These are phyloP conservation scores for Globisporangium sylvaticum DNA, from an alignment of 352 stramenopile genomes.

Conservation along the genomic window DNA sequence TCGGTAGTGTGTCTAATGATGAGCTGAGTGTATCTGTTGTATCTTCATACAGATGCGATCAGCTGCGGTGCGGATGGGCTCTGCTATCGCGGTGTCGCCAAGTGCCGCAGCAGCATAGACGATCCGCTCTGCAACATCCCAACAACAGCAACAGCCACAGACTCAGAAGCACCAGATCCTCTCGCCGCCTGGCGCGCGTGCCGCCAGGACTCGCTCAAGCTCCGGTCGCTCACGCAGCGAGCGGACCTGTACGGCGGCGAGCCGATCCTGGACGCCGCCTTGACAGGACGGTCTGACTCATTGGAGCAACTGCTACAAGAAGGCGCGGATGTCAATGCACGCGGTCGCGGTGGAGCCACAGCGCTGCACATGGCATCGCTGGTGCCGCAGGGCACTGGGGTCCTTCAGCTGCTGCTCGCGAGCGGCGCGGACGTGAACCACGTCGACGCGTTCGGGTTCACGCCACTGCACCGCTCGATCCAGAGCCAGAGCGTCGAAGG, in stretches of 20 bases:
- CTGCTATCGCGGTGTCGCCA: slow-evolving; percentile 20
- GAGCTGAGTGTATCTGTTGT: not conserved
- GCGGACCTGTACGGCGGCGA: slow-evolving; percentile 21
- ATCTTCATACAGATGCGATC: slow-evolving; percentile 20
- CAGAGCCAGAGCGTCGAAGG: slow-evolving; percentile 25
- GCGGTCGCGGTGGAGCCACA: slow-evolving; percentile 18
- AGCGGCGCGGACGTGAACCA: slow-evolving; percentile 21
- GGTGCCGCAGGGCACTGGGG: not conserved
- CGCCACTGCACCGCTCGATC: slow-evolving; percentile 28
- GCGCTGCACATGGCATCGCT: slow-evolving; percentile 22
- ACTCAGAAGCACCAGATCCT: not conserved
- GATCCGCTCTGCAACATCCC: slow-evolving; percentile 33
- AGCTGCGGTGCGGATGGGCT: slow-evolving; percentile 22
- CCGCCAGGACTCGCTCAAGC: slow-evolving; percentile 20
- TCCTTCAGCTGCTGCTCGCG: slow-evolving; percentile 24
- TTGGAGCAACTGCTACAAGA: slow-evolving; percentile 24
- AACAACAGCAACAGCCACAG: not conserved
- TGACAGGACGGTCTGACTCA: slow-evolving; percentile 14
- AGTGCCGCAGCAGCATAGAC: slow-evolving; percentile 30
- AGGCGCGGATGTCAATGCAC: slow-evolving; percentile 11
- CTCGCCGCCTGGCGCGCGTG: slow-evolving; percentile 21
- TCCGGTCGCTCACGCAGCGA: slow-evolving; percentile 17
- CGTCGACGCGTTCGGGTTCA: slow-evolving; percentile 30
- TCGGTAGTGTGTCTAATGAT: not conserved
- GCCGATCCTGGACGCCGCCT: slow-evolving; percentile 16